Base-by-base conservation (phyloP, 345 rosid genomes). In the Leavenworthia alabamica region DNA sequence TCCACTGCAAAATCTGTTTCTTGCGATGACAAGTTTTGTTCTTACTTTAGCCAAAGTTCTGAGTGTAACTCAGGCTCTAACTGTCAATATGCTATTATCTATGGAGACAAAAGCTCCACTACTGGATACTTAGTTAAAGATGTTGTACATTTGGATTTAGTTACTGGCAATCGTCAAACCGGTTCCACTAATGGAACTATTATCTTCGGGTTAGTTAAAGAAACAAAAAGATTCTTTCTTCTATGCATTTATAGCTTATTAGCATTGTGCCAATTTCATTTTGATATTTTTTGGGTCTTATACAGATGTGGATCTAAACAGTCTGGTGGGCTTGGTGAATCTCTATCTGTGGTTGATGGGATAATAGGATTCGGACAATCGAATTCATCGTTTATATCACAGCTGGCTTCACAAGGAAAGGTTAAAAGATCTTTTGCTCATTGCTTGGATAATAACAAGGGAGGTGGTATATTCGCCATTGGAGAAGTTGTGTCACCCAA, bases 351-450 rank as follows among this genome's bases (percentile, higher is more conserved):
- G 43, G 79, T 93, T 68, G 95, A 89, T 74, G 99, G 99, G 62
- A 83, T 89, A 56, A 60, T 93, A 67, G 97, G 97, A 46, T 85
- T 93, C 66, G 99, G 99, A 60, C 91, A 93, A 50, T 72, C 96
- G 29, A 87, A 85, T 58, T 81, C 97, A 11, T 89, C 99, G 16
- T 59, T 89, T 77, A 70, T 89, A 66, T 86, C 97, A 15, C 99
- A 93, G 78, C 74, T 93, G 44, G 89, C 97, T 71, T 71, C 83
- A 2, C 79, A 84, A 31, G 80, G 91, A 56, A 82, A 72, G 55
- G 84, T 89, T 13, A 86, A 81, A 81, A 82, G 67, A 61, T 54
- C 70, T 62, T 93, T 89, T 78, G 80, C 94, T 4, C 99, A 93
- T 74, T 93, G 99, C 73, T 68, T 93, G 81, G 97, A 93, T 60